Base-by-base conservation (phyloP, 495 filamentous ascomycete species). In the Aspergillus carlsbadensis region DNA sequence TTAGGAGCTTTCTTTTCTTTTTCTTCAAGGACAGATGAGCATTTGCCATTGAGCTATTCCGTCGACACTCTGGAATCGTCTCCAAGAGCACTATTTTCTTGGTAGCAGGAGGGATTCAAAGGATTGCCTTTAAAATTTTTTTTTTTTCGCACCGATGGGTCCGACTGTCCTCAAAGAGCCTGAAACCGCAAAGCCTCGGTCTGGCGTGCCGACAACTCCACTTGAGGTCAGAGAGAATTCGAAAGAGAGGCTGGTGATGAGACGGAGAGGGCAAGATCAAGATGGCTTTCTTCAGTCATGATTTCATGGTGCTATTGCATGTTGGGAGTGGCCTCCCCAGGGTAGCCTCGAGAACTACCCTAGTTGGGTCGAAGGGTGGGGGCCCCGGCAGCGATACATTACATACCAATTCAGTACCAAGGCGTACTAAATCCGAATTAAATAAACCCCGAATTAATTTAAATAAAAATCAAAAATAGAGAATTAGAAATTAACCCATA, bases 101-200 rank as follows among this genome's bases (percentile, higher is more conserved):
- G 34, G 34, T 21, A 39, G 37, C 13, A 36, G 35, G 35, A 40
- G 20, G 48, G 43, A n/a, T 31, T 15, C 40, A 45, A 18, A 34
- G 44, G 56, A 50, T 26, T 52, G 37, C 48, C 54, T 58, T 41
- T 29, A 36, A 46, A n/a, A n/a, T n/a, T n/a, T n/a, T n/a, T n/a
- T n/a, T 10, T 48, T 51, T 49, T 47, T 58, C 47, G 55, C 52
- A 47, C 45, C 52, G 45, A 60, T 57, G 56, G 52, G 53, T 61
- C 58, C 35, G 43, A 53, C 43, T 53, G 11, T 57, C 52, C 58
- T 58, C 15, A 61, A 64, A 58, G 52, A 31, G 60, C n/a, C n/a
- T n/a, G 61, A 56, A 58, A 56, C 34, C 58, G 55, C 41, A 52
- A 45, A 48, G 49, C 36, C 26, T 29, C 26, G 8, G 26, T 3